These are phyloP conservation scores for Penicillium olsonii DNA, from an alignment of 2,329 filamentous ascomycete species.

Conservation along the genomic window DNA sequence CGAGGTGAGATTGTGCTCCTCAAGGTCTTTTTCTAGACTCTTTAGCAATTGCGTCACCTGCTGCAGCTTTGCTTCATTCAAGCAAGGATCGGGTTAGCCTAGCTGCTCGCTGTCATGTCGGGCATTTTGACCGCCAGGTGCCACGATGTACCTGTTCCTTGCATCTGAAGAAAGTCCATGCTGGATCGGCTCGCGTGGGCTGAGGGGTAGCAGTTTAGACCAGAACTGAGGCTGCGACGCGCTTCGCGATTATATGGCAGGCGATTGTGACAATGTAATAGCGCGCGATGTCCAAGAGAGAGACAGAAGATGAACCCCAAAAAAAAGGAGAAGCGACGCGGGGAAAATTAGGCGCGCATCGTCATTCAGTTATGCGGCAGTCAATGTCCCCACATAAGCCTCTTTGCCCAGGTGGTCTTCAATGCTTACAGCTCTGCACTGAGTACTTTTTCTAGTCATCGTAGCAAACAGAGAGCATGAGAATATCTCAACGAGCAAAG, in stretches of 20 bases:
- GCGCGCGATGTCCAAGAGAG: no score
- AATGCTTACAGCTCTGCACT: no score
- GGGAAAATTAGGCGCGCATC: conserved; percentile 9
- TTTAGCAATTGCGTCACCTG: conserved; percentile 67
- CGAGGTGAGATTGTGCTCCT: conserved; percentile 59
- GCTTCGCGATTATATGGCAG: not conserved
- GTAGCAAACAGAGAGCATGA: no score
- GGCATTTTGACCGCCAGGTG: not conserved
- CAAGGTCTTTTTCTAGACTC: conserved; percentile 63
- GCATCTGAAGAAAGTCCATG: conserved; percentile 30
- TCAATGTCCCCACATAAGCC: conserved; percentile 7
- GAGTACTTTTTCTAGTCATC: no score
- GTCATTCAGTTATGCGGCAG: conserved; percentile 4
- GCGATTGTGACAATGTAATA: not conserved
- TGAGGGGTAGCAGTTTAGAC: not conserved
- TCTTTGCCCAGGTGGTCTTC: no score
- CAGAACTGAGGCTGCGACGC: not conserved
- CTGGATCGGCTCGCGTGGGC: not conserved
- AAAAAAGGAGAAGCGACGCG: conserved; percentile 11
- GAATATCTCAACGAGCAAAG: no score
- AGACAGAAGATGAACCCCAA: no score
- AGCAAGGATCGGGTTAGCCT: conserved; percentile 1
- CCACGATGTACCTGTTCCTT: conserved; percentile 29
- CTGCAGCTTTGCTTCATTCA: conserved; percentile 62
- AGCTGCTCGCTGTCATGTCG: not conserved